Percentiles rank a stretch among this genome's conserved stretches.
phyloP scores from a whole-genome alignment of 805 yeast species.

The Pichia exigua region DNA sequence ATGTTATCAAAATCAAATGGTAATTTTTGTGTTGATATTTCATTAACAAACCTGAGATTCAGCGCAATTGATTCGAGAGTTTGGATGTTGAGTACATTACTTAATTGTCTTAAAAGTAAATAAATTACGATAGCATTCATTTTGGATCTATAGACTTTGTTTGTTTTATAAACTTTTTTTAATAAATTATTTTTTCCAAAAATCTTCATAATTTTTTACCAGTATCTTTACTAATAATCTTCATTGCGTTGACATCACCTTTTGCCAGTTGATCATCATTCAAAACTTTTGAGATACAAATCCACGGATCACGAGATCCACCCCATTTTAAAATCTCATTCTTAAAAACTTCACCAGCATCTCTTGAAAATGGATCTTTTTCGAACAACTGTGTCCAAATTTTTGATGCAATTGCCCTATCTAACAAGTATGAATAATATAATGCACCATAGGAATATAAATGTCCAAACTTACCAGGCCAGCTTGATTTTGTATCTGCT shows the following conservation, averaged over 20 bases:
- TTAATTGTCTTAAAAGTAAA: constrained; percentile 20
- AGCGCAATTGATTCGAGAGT: constrained; percentile 43
- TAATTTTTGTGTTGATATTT: constrained; percentile 2
- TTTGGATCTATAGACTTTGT: neutral
- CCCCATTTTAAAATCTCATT: constrained; percentile 82
- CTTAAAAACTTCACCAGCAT: constrained; percentile 70
- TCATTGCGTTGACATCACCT: constrained; percentile 39
- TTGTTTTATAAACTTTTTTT: too few species aligned
- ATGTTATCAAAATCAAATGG: constrained; percentile 18
- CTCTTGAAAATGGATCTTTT: constrained; percentile 59
- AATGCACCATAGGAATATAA: constrained; percentile 89
- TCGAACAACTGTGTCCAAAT: constrained; percentile 72
- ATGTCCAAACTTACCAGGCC: constrained; percentile 96
- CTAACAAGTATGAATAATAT: constrained; percentile 85
- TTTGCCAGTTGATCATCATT: constrained; percentile 49
- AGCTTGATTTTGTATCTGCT: constrained; percentile 62
- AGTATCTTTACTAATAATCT: constrained; percentile 5
- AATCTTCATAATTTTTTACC: neutral
- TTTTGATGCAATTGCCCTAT: constrained; percentile 84
- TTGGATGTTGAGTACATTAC: constrained; percentile 32
- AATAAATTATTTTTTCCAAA: too few species aligned
- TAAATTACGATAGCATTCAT: neutral
- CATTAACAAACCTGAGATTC: constrained; percentile 32
- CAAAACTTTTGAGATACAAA: constrained; percentile 70
- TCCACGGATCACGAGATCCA: constrained; percentile 87